A percentile compares a stretch with the other conserved stretches of the same genome.
phyloP scores from a whole-genome alignment of 371 early-diverging fungal genomes.

The Capillidium heterosporum region DNA sequence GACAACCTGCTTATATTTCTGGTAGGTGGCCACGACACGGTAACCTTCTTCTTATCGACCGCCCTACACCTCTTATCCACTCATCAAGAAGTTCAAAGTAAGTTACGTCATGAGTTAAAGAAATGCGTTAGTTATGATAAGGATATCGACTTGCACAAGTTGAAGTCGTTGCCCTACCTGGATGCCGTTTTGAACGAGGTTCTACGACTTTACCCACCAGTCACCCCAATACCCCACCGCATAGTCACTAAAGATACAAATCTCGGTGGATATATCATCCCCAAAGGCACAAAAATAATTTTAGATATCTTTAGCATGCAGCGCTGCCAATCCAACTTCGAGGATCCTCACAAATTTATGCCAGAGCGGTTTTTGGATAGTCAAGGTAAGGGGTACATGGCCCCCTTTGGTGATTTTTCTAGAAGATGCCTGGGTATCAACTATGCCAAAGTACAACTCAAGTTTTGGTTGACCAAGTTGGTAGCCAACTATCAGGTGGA shows the following conservation, averaged over 20 bases:
- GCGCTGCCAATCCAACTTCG: constrained; percentile 10
- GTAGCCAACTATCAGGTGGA: neutral
- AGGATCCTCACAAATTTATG: constrained; percentile 13
- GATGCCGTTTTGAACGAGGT: constrained; percentile 11
- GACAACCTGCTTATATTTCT: neutral
- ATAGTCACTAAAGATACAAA: neutral
- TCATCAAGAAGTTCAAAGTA: constrained; percentile 10
- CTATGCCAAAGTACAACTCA: neutral
- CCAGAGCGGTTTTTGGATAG: constrained; percentile 14
- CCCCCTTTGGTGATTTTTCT: neutral
- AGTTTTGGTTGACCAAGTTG: neutral
- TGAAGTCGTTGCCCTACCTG: neutral
- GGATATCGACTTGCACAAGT: no score
- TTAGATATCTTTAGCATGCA: constrained; percentile 13
- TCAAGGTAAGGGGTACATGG: constrained; percentile 1
- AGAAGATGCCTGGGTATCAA: neutral
- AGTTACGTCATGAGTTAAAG: constrained; percentile 11
- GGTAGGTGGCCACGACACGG: constrained; percentile 2
- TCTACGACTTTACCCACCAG: constrained; percentile 8
- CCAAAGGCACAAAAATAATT: constrained; percentile 11
- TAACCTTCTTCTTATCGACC: neutral
- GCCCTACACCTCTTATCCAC: neutral
- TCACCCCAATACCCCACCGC: neutral
- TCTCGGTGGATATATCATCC: neutral
- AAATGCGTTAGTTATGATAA: no score